These are phyloP conservation scores for Primulina huaijiensis DNA, from an alignment of 257 asterid species.

Conservation along the genomic window DNA sequence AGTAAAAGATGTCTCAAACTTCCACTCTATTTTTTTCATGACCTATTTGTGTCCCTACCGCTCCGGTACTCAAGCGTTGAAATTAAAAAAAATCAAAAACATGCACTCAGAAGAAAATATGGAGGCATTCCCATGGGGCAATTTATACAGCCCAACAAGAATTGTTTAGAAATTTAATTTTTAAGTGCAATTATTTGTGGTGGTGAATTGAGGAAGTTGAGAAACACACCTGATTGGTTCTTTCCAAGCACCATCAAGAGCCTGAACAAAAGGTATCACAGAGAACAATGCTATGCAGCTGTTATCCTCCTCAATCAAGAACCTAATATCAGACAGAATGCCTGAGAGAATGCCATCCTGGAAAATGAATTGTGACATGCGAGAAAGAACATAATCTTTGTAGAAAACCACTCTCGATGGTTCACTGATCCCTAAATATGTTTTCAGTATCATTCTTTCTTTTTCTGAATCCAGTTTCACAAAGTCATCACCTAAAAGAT, in stretches of 20 bases:
- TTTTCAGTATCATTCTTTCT: constrained; percentile 64
- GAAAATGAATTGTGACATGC: constrained; percentile 55
- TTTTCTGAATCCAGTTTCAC: constrained; percentile 77
- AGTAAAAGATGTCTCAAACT: neutral
- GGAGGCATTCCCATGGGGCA: constrained; percentile 19
- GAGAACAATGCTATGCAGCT: constrained; percentile 63
- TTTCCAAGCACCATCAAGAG: constrained; percentile 74
- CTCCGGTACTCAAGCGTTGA: neutral
- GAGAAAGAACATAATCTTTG: constrained; percentile 62
- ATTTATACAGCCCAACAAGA: constrained; percentile 19
- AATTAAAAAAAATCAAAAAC: neutral
- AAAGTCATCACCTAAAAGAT: constrained; percentile 73
- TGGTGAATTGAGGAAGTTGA: constrained; percentile 18
- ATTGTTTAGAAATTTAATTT: constrained; percentile 11
- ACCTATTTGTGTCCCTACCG: neutral
- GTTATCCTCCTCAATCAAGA: constrained; percentile 62
- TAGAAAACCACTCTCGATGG: constrained; percentile 68
- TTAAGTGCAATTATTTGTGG: constrained; percentile 5
- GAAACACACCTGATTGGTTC: constrained; percentile 75
- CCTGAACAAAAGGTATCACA: constrained; percentile 63
- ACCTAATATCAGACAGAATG: constrained; percentile 56
- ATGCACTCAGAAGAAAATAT: constrained; percentile 1
- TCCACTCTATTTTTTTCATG: constrained; percentile 10
- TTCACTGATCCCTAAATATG: constrained; percentile 61
- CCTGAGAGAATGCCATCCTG: constrained; percentile 53